These are phyloP conservation scores for Hydnomerulius pinastri DNA, from an alignment of 768 basidiomycete genomes.

Conservation along the genomic window DNA sequence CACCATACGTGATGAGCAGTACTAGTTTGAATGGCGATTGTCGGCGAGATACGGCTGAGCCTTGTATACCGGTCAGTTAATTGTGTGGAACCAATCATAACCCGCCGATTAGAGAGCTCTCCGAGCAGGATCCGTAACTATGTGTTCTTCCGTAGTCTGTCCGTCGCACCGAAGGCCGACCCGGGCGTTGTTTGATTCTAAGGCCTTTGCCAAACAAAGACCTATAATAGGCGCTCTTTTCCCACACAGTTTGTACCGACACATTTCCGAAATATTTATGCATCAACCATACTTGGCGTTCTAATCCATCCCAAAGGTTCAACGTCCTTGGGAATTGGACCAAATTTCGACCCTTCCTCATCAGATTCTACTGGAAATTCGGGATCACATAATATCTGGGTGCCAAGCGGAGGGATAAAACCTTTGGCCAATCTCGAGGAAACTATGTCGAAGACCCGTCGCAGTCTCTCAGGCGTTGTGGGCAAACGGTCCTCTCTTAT, in stretches of 20 bases:
- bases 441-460: conserved; percentile 31
- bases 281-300: neutral
- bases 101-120: no score
- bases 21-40: no score
- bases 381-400: neutral
- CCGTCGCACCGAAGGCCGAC: no score
- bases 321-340: neutral
- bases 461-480: conserved; percentile 11
- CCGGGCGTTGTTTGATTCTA: conserved; percentile 17
- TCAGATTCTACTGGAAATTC: neutral
- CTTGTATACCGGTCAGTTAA: no score
- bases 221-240: conserved; percentile 14
- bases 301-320: neutral
- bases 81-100: no score
- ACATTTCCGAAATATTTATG: neutral
- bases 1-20: no score
- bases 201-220: conserved; percentile 15
- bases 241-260: conserved; percentile 6
- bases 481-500: conserved; percentile 19
- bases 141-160: no score
- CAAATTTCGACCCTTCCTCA: neutral
- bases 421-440: neutral
- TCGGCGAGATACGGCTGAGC: no score
- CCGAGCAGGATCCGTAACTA: no score
- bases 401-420: neutral